Evolutionary conservation across 2,329 filamentous ascomycete genomes (phyloP).

Genomic region (Phialophora verrucosa): DNA sequence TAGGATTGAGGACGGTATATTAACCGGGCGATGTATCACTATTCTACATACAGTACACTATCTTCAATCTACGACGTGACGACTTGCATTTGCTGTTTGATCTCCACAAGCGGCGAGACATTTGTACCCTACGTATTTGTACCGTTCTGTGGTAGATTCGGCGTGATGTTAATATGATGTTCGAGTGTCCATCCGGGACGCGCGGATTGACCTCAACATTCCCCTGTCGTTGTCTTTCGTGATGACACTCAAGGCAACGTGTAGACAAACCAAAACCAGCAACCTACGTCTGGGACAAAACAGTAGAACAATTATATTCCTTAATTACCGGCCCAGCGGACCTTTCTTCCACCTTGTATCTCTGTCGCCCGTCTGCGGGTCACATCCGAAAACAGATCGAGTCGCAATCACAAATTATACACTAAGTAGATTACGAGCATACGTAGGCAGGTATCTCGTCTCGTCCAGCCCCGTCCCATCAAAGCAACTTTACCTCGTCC

Average conservation of each 20-base stretch:
- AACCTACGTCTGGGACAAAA: too few relatives aligned
- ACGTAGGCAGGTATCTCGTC: neutral
- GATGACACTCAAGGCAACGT: too few relatives aligned
- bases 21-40: neutral
- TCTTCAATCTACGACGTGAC: neutral
- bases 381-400: too few relatives aligned
- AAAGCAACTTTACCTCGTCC: neutral
- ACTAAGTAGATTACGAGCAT: neutral
- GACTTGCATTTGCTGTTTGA: neutral
- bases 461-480: neutral
- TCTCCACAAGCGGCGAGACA: neutral
- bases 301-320: too few relatives aligned
- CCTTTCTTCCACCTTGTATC: too few relatives aligned
- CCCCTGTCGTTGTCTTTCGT: too few relatives aligned
- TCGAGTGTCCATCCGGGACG: neutral
- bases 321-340: too few relatives aligned
- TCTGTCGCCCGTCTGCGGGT: too few relatives aligned
- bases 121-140: neutral
- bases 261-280: too few relatives aligned
- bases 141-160: neutral
- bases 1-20: conserved; percentile 11
- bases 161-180: neutral
- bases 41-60: neutral
- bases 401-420: too few relatives aligned
- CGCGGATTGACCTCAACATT: neutral